A percentile compares a stretch with the other conserved stretches of the same genome.
Evolutionary conservation across 2,329 filamentous ascomycete species (phyloP).

Genomic region (Emmonsia crescens): DNA sequence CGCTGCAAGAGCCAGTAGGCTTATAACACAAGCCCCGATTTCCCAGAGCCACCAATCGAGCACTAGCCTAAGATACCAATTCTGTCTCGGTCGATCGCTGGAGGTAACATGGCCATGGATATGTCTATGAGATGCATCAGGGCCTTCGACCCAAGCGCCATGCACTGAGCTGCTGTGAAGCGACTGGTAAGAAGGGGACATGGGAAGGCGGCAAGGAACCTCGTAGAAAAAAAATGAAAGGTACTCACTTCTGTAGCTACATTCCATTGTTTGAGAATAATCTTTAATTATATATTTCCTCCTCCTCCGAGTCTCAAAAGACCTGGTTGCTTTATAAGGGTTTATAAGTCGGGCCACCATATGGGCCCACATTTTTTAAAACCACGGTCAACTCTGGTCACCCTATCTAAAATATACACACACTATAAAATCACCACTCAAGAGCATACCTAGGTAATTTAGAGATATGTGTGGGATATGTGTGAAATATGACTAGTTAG

Average conservation of each 20-base stretch:
- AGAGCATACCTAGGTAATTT: no score
- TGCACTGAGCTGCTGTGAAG: not conserved
- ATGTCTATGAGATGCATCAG: not conserved
- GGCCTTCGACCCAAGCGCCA: not conserved
- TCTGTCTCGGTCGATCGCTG: not conserved
- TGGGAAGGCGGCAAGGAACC: not conserved
- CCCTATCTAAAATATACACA: no score
- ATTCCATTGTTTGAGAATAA: not conserved
- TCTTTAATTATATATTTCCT: not conserved
- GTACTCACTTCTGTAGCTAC: not conserved
- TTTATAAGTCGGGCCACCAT: no score
- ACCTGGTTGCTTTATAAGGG: no score
- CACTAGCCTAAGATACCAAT: not conserved
- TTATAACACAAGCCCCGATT: not conserved
- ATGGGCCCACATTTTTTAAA: no score
- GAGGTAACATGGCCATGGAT: not conserved
- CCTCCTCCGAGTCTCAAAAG: not conserved
- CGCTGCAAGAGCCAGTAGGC: not conserved
- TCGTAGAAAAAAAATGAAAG: not conserved
- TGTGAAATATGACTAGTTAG: no score
- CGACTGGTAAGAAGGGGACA: not conserved
- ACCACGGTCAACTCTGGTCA: no score
- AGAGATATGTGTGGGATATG: no score
- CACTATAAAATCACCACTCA: no score
- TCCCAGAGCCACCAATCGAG: slow-evolving; percentile 2